Evolutionary conservation across 148 eudicot genomes (phyloP), one percentile per base, ranked within the genome.

Genomic region (Linanthus parryae): DNA sequence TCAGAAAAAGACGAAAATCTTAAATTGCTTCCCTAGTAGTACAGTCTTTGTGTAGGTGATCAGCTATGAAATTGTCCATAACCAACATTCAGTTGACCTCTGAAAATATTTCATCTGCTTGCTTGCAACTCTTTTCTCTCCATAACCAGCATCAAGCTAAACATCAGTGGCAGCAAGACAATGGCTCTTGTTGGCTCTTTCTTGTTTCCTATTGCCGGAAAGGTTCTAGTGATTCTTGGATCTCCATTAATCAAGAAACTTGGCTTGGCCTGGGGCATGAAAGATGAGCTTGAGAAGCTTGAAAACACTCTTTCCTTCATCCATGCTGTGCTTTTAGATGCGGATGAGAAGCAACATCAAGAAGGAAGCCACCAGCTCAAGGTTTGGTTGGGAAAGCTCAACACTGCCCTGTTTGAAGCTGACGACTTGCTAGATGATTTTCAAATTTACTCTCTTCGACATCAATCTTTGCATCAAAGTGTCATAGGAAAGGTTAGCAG

Each of bases 381-480:
- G 2, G 54, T 24, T 41, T 58, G 63, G 54, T 46, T 58, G 0
- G 27, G 27, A 17, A 58, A 58, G 51, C 63, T 58, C 19, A n/a
- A 38, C 18, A 16, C 36, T 4, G 54, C 25, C 2, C 35, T 58
- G 25, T 58, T 19, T n/a, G 54, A 47, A 4, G 46, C 37, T n/a
- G 54, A 58, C n/a, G 54, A 48, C 63, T 25, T 58, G 54, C 31
- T 48, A 1, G 63, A 48, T 26, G 54, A 58, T 23, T 25, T 58
- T 27, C 48, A 44, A 14, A 48, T 54, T 10, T 18, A 25, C 16
- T 24, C 46, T 25, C 19, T 46, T 2, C 35, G 18, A 35, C 5
- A 8, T 5, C 17, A 47, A 47, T 0, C 7, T 17, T 10, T n/a
- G n/a, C n/a, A n/a, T n/a, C n/a, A n/a, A n/a, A n/a, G n/a, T n/a